Evolutionary conservation across 768 basidiomycete species (phyloP).

Genomic region (Tylopilus subfusipes): DNA sequence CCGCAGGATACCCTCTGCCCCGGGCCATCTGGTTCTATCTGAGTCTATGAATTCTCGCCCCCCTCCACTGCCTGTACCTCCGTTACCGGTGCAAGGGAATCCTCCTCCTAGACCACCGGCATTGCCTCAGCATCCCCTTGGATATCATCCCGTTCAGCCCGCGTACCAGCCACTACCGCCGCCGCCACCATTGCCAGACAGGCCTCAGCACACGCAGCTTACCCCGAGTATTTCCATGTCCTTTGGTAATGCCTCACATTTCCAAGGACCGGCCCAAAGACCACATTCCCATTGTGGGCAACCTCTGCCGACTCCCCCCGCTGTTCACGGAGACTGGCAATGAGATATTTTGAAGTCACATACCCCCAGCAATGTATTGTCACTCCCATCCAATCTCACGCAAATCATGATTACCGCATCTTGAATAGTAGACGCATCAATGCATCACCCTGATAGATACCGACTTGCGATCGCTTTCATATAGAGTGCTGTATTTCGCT

Average conservation of each 20-base stretch:
- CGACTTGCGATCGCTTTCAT: background rate
- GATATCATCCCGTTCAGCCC: slow-evolving; percentile 42
- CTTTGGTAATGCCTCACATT: slow-evolving; percentile 30
- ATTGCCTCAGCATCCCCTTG: slow-evolving; percentile 49
- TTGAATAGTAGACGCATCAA: slow-evolving; percentile 9
- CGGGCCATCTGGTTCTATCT: slow-evolving; percentile 23
- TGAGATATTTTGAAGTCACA: slow-evolving; percentile 18
- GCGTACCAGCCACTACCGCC: slow-evolving; percentile 35
- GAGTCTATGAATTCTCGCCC: slow-evolving; percentile 18
- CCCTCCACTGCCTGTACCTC: slow-evolving; percentile 28
- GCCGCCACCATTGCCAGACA: slow-evolving; percentile 32
- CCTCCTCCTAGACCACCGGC: slow-evolving; percentile 42
- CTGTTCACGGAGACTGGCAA: slow-evolving; percentile 26
- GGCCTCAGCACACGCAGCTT: slow-evolving; percentile 27
- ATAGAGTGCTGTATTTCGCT: slow-evolving; percentile 21
- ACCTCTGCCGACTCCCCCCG: slow-evolving; percentile 26
- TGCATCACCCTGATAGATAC: slow-evolving; percentile 4
- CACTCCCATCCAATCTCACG: slow-evolving; percentile 6
- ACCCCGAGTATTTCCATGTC: slow-evolving; percentile 22
- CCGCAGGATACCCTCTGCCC: slow-evolving; percentile 26
- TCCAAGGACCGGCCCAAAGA: slow-evolving; percentile 41
- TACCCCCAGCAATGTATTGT: slow-evolving; percentile 16
- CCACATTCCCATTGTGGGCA: slow-evolving; percentile 32
- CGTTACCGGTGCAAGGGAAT: slow-evolving; percentile 23
- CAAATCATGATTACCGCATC: slow-evolving; percentile 11